phyloP scores from a whole-genome alignment of 345 rosid genomes.

The Acer yangbiense region DNA sequence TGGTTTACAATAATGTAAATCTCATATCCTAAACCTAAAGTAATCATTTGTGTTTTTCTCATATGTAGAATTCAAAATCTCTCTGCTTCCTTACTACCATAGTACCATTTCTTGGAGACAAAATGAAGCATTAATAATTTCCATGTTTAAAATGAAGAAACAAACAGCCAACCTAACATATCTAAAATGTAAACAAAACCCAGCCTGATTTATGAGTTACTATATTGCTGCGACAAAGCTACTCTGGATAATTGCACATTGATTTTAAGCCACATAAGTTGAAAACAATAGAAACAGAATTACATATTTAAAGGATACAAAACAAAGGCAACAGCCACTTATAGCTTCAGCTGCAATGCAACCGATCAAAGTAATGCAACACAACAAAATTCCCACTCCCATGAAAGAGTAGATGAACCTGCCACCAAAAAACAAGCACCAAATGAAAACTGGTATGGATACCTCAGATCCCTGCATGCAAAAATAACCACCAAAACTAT shows the following conservation, averaged over 20 bases:
- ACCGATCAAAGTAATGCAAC: conserved; percentile 71
- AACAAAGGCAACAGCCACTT: conserved; percentile 88
- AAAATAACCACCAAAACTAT: neutral
- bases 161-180: neutral
- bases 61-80: neutral
- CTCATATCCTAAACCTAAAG: neutral
- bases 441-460: conserved; percentile 10
- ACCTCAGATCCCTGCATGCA: neutral
- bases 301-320: conserved; percentile 66
- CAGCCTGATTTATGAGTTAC: neutral
- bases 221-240: neutral
- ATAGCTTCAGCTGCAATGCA: conserved; percentile 93
- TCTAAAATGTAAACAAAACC: conserved; percentile 1
- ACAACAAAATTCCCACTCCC: conserved; percentile 78
- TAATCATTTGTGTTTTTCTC: neutral
- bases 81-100: neutral
- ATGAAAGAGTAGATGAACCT: conserved; percentile 97
- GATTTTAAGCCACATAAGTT: neutral
- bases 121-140: neutral
- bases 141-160: neutral
- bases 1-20: neutral
- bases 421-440: conserved; percentile 36
- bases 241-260: conserved; percentile 3
- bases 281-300: conserved; percentile 11
- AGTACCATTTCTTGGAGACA: neutral